Percentiles rank a stretch among this genome's conserved stretches.
These are phyloP conservation scores for Solanum okadae DNA, from an alignment of 257 asterid species.

Conservation along the genomic window DNA sequence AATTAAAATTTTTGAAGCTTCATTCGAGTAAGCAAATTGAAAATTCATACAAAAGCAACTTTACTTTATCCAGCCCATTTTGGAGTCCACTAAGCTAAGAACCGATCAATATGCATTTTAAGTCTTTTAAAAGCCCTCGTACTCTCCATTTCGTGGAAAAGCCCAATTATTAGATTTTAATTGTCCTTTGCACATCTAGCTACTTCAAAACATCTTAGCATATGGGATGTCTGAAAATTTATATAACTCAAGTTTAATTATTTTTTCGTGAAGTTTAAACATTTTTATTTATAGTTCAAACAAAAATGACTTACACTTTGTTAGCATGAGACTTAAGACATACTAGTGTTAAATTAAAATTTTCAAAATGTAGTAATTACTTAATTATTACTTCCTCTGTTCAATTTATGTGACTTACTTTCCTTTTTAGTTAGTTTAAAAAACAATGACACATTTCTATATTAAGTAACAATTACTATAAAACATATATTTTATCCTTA, in stretches of 20 bases:
- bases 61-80: too few relatives aligned
- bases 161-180: background rate
- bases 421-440: too few relatives aligned
- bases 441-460: too few relatives aligned
- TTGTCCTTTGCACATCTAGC: background rate
- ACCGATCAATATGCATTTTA: too few relatives aligned
- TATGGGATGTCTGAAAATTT: background rate
- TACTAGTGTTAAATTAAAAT: background rate
- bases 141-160: background rate
- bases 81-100: too few relatives aligned
- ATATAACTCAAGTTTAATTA: background rate
- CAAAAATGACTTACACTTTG: background rate
- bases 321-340: background rate
- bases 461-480: too few relatives aligned
- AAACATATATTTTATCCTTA: too few relatives aligned
- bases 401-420: too few relatives aligned
- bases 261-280: background rate
- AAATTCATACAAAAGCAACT: too few relatives aligned
- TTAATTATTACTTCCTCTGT: background rate
- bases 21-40: too few relatives aligned
- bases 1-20: too few relatives aligned
- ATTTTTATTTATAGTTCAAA: background rate
- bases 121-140: background rate
- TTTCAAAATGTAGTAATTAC: background rate
- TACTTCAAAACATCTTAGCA: background rate